Conservation (phyloP, 371 early-diverging fungal species). For the Syncephalis plumigaleata region DNA sequence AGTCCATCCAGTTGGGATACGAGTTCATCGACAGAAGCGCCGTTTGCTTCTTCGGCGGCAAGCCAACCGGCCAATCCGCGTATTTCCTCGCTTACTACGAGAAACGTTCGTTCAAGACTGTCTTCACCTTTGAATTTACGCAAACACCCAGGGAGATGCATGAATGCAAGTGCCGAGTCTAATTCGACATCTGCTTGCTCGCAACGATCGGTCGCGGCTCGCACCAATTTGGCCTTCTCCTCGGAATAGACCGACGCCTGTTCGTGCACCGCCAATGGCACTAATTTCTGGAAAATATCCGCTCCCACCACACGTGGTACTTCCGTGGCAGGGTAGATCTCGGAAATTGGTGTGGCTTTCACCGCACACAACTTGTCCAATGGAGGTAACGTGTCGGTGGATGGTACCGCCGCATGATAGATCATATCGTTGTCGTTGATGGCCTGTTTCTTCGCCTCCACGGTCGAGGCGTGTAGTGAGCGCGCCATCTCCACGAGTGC, state of each 20-base stretch:
- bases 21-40: conserved; percentile 28
- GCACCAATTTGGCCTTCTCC: conserved; percentile 81
- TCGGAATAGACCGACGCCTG: conserved; percentile 83
- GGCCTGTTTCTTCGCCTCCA: conserved; percentile 35
- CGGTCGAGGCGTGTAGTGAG: conserved; percentile 25
- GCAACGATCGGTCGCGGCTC: conserved; percentile 53
- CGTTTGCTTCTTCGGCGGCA: conserved; percentile 20
- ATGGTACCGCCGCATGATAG: conserved; percentile 80
- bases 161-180: conserved; percentile 59
- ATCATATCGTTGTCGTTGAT: conserved; percentile 88
- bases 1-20: conserved; percentile 32
- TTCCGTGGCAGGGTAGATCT: conserved; percentile 44
- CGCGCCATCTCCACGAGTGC: conserved; percentile 47
- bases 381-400: conserved; percentile 51
- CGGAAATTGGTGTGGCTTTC: conserved; percentile 56
- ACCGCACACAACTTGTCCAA: conserved; percentile 68
- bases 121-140: conserved; percentile 36
- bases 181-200: conserved; percentile 76
- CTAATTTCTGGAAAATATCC: conserved; percentile 73
- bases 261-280: conserved; percentile 87
- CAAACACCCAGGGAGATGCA: conserved; percentile 65
- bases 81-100: conserved; percentile 17
- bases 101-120: too few relatives aligned
- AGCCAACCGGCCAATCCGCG: conserved; percentile 38
- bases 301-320: conserved; percentile 54